Evolutionary conservation across 495 filamentous ascomycete genomes (phyloP).

Genomic region (Lasiosphaeria ovina): DNA sequence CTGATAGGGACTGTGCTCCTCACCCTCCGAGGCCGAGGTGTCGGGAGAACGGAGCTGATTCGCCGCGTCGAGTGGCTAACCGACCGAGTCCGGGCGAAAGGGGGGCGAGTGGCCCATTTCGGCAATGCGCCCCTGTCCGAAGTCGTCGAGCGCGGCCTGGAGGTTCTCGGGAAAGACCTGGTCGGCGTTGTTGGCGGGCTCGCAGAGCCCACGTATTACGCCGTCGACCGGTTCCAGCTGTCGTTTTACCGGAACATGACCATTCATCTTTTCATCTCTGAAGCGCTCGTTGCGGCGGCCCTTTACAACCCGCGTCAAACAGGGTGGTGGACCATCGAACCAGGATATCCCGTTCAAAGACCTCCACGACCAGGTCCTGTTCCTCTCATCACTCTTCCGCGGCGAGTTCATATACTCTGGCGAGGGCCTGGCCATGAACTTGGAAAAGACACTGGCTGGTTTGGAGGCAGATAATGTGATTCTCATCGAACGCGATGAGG

Average conservation of each 20-base stretch:
- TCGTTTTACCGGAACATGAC: slow-evolving; percentile 99
- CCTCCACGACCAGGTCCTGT: slow-evolving; percentile 73
- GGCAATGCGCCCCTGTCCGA: slow-evolving; percentile 70
- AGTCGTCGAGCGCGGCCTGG: slow-evolving; percentile 86
- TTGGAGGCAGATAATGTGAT: slow-evolving; percentile 84
- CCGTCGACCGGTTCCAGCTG: slow-evolving; percentile 93
- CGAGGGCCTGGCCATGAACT: slow-evolving; percentile 73
- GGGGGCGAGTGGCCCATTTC: slow-evolving; percentile 89
- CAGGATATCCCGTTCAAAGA: slow-evolving; percentile 74
- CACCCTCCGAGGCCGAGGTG: slow-evolving; percentile 86
- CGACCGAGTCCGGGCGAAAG: slow-evolving; percentile 77
- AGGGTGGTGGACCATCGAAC: slow-evolving; percentile 74
- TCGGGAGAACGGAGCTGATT: slow-evolving; percentile 81
- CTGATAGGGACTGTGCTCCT: slow-evolving; percentile 91
- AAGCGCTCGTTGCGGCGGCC: slow-evolving; percentile 81
- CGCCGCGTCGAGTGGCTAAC: slow-evolving; percentile 89
- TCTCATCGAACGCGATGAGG: slow-evolving; percentile 56
- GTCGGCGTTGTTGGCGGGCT: slow-evolving; percentile 77
- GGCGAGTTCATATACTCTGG: slow-evolving; percentile 96
- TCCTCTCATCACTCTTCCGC: slow-evolving; percentile 89
- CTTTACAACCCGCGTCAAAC: slow-evolving; percentile 89
- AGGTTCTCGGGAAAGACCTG: slow-evolving; percentile 84
- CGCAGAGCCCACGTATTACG: slow-evolving; percentile 85
- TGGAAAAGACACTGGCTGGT: slow-evolving; percentile 71
- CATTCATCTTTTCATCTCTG: slow-evolving; percentile 93